These are phyloP conservation scores for Harrya chromipes DNA, from an alignment of 768 basidiomycete species.

Conservation along the genomic window DNA sequence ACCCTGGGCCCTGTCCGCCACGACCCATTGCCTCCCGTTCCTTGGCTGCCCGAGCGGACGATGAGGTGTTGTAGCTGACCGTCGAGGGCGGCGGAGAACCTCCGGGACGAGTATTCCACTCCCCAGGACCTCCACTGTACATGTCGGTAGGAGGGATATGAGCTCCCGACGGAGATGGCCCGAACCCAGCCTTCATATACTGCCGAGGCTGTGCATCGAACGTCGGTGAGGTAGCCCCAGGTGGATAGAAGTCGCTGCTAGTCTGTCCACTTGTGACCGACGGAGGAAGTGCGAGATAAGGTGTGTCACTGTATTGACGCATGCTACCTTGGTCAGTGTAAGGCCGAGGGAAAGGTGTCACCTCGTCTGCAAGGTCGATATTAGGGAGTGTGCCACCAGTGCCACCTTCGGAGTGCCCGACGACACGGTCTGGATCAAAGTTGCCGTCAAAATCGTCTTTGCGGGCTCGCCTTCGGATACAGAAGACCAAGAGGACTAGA, in stretches of 20 bases:
- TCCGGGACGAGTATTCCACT: constrained; percentile 21
- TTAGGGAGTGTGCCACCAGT: constrained; percentile 25
- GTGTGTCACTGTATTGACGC: constrained; percentile 21
- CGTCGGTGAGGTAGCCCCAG: background rate
- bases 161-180: background rate
- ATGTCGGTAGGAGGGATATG: constrained; percentile 5
- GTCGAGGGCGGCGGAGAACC: constrained; percentile 25
- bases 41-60: constrained; percentile 13
- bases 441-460: constrained; percentile 47
- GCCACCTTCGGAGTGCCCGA: constrained; percentile 20
- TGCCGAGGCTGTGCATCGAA: constrained; percentile 9
- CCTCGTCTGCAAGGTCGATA: constrained; percentile 30
- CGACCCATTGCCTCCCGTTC: constrained; percentile 24
- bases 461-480: constrained; percentile 22
- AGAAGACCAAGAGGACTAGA: constrained; percentile 29
- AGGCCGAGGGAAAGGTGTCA: constrained; percentile 20
- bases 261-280: constrained; percentile 1
- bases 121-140: constrained; percentile 12
- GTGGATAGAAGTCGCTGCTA: constrained; percentile 10
- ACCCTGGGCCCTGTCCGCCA: constrained; percentile 12
- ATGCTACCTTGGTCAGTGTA: constrained; percentile 16
- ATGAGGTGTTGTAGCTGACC: constrained; percentile 11
- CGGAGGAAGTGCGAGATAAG: constrained; percentile 5
- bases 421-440: constrained; percentile 47
- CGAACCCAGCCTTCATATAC: constrained; percentile 2